Base-by-base conservation (phyloP, 2,329 filamentous ascomycete genomes). In the Fusarium heterosporum region DNA sequence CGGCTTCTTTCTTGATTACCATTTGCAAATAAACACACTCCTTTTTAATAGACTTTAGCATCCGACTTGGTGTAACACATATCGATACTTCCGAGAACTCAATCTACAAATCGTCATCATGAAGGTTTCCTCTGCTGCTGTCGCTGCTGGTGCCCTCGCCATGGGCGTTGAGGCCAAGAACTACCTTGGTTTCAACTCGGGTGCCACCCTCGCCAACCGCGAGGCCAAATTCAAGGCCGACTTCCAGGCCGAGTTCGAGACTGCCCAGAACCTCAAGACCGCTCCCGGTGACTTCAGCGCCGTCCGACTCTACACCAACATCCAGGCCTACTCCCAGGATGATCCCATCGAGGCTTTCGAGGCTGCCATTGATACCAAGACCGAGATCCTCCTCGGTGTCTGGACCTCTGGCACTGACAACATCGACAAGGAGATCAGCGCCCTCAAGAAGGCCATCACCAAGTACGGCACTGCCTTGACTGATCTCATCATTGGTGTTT, bases 291-390 rank as follows among this genome's bases (percentile, higher is more conserved):
- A 78, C 68, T 89, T 88, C 80, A 85, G 83, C 72, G 80, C 84
- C 58, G 83, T 88, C 68, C 86, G 88, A 51, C 81, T 90, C 30
- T 90, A 92, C 83, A 91, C 90, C 75, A 89, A 87, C 81, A 87
- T 89, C 75, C 85, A 87, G 77, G 84, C 84, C 73, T 81, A 87
- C 78, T 82, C 89, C 74, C 85, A 92, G 81, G 85, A 87, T 71
- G 90, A 95, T 78, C 93, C 93, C 51, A 83, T 97, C 74, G 82
- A 93, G 82, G 93, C 93, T 40, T 87, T 95, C 80, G 91, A 93
- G 80, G 89, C 89, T 34, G 89, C 89, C 71, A 81, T 89, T 43
- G 79, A 82, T 60, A 88, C 87, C 63, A 81, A 87, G 41, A 88
- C 86, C 17, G 79, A 84, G 66, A 79, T 91, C 42, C 85, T 91